These are phyloP conservation scores for Cyclotella cryptica DNA, from an alignment of 108 stramenopile genomes.

Conservation along the genomic window DNA sequence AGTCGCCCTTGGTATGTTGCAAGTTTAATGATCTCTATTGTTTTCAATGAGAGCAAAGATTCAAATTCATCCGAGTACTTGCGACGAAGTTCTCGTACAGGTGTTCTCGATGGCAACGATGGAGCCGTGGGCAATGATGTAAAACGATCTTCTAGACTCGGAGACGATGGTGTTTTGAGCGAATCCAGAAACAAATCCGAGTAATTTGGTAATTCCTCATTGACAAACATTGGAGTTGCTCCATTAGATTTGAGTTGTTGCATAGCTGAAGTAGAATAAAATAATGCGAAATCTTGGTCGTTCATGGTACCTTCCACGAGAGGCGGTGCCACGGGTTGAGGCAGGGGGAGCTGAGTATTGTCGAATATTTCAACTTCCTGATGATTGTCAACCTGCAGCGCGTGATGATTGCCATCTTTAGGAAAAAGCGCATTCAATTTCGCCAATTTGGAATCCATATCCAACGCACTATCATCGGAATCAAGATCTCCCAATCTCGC, in stretches of 20 bases:
- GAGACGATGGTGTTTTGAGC: constrained; percentile 19
- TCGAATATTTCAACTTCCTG: background rate
- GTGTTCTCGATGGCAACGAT: constrained; percentile 19
- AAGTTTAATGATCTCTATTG: constrained; percentile 69
- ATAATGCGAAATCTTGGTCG: constrained; percentile 31
- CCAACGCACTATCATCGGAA: constrained; percentile 25
- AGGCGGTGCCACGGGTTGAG: constrained; percentile 54
- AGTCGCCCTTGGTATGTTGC: constrained; percentile 83
- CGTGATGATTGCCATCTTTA: constrained; percentile 12
- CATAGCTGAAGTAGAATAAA: constrained; percentile 29
- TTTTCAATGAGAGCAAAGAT: constrained; percentile 49
- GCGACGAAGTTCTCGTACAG: constrained; percentile 25
- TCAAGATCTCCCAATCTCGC: constrained; percentile 17
- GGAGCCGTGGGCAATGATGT: constrained; percentile 24
- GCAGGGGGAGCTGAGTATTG: constrained; percentile 23
- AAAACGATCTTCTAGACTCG: constrained; percentile 11
- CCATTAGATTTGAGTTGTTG: constrained; percentile 56
- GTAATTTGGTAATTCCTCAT: constrained; percentile 26
- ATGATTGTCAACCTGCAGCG: background rate
- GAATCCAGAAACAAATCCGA: constrained; percentile 48
- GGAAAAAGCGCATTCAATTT: constrained; percentile 41
- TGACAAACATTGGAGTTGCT: constrained; percentile 38
- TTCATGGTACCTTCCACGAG: constrained; percentile 24
- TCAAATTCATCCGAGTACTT: constrained; percentile 31
- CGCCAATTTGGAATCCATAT: constrained; percentile 38